phyloP scores from a whole-genome alignment of 2,329 filamentous ascomycete genomes.

The Madurella fahalii region DNA sequence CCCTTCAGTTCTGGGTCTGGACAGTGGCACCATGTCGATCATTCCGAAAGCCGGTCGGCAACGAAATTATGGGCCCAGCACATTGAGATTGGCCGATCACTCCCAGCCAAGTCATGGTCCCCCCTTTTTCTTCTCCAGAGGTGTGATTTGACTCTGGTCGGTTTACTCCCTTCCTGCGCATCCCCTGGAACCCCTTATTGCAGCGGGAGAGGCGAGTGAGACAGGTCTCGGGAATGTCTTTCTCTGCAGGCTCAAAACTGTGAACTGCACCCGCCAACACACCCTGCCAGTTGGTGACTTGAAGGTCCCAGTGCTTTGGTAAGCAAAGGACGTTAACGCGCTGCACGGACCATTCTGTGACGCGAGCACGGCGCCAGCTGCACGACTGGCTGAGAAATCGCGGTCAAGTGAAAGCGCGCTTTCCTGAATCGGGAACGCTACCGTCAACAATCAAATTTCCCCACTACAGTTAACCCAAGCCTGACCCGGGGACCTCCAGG shows the following conservation, averaged over 20 bases:
- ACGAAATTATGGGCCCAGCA: slow-evolving; percentile 4
- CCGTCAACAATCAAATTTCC: slow-evolving; percentile 30
- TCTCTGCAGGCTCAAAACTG: too few relatives aligned
- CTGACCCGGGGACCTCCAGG: slow-evolving; percentile 16
- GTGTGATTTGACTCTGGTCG: too few relatives aligned
- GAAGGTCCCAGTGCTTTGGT: not conserved
- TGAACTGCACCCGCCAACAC: too few relatives aligned
- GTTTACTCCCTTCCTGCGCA: too few relatives aligned
- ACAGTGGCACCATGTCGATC: too few relatives aligned
- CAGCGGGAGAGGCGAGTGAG: too few relatives aligned
- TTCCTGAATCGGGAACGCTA: slow-evolving; percentile 21
- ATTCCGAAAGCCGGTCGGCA: not conserved
- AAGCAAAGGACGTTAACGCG: not conserved
- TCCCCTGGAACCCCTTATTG: too few relatives aligned
- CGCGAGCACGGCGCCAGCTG: not conserved
- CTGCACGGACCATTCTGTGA: slow-evolving; percentile 7
- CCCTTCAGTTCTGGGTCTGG: too few relatives aligned
- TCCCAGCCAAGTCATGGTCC: not conserved
- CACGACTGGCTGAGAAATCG: slow-evolving; percentile 22
- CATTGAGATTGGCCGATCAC: slow-evolving; percentile 18
- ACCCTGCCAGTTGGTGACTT: too few relatives aligned
- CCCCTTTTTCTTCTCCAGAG: not conserved
- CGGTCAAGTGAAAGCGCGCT: slow-evolving; percentile 17
- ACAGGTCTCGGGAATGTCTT: too few relatives aligned
- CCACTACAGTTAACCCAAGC: slow-evolving; percentile 25